Base-by-base conservation (phyloP, 805 yeast genomes). In the Cyberlindnera maritima region DNA sequence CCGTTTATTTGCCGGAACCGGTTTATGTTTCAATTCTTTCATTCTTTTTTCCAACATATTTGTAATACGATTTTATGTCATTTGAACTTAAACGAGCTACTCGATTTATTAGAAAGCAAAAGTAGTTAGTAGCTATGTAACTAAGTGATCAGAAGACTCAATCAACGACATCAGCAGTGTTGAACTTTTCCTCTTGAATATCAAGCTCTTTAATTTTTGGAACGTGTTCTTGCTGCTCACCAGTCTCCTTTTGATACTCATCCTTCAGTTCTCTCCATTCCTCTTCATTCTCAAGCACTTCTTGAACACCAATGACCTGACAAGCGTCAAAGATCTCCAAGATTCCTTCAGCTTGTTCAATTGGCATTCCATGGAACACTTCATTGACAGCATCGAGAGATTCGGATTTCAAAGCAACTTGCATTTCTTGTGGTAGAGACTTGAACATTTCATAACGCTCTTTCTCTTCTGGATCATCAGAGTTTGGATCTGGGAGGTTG, bases 261-360 rank as follows among this genome's bases (percentile, higher is more conserved):
- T 76, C 68, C 39, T 70, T 67, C 41, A 77, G 68, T 46, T 80
- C 75, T 48, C 77, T 69, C 64, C 85, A 87, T 47, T 87, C 88
- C 18, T 76, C 70, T 60, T 85, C 90, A 61, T 85, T 80, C 55
- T 87, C 94, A 44, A 86, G 65, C 32, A 84, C 67, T 0, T 85
- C 96, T 56, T 82, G 86, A 34, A 92, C 81, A 31, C 92, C 89
- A 59, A 92, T 82, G 28, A 89, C 90, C 11, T 88, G 90, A 59
- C 90, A 85, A 58, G 83, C 80, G 56, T 88, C 85, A 60, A 92
- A 83, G 42, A 80, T 63, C 50, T 83, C 91, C 55, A 92, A 75
- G 8, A 87, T 74, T 9, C 68, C 64, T 63, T 92, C 98, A 6
- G 97, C 97, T 34, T 88, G 91, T 11, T 75, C 85, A 4, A 91